A percentile compares a stretch with the other conserved stretches of the same genome.
Conservation (phyloP, 2,329 filamentous ascomycete genomes). For the Aspergillus sp. region DNA sequence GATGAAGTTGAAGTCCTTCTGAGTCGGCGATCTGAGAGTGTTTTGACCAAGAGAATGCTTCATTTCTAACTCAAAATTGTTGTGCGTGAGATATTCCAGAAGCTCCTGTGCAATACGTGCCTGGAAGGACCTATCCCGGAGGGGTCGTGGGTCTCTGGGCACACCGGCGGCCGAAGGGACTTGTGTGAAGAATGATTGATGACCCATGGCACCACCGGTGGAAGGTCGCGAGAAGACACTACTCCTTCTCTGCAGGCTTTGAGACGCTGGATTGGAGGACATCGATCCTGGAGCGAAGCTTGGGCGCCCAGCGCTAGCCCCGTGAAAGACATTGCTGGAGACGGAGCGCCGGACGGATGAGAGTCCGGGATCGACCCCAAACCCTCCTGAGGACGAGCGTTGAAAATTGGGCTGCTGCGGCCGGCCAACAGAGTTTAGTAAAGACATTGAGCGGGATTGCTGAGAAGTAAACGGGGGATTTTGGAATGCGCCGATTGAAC, state of each 20-base stretch:
- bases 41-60: constrained; percentile 92
- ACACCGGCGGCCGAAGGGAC: constrained; percentile 80
- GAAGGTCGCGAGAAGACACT: constrained; percentile 82
- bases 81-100: constrained; percentile 85
- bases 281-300: constrained; percentile 67
- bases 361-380: constrained; percentile 77
- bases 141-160: constrained; percentile 81
- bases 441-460: constrained; percentile 81
- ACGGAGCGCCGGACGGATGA: constrained; percentile 83
- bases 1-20: constrained; percentile 97
- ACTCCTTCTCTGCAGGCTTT: constrained; percentile 69
- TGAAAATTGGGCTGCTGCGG: constrained; percentile 87
- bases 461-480: constrained; percentile 68
- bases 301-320: constrained; percentile 67
- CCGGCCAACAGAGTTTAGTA: constrained; percentile 81
- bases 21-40: constrained; percentile 88
- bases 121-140: constrained; percentile 81
- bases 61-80: constrained; percentile 98
- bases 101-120: constrained; percentile 84
- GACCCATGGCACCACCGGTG: constrained; percentile 66
- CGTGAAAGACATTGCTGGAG: constrained; percentile 67
- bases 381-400: constrained; percentile 75
- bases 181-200: constrained; percentile 95
- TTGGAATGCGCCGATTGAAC: constrained; percentile 71
- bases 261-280: constrained; percentile 58